Evolutionary conservation across 2,329 filamentous ascomycete species (phyloP), one percentile per base, ranked within the genome.

Genomic region (Myriosclerotinia scirpicola): DNA sequence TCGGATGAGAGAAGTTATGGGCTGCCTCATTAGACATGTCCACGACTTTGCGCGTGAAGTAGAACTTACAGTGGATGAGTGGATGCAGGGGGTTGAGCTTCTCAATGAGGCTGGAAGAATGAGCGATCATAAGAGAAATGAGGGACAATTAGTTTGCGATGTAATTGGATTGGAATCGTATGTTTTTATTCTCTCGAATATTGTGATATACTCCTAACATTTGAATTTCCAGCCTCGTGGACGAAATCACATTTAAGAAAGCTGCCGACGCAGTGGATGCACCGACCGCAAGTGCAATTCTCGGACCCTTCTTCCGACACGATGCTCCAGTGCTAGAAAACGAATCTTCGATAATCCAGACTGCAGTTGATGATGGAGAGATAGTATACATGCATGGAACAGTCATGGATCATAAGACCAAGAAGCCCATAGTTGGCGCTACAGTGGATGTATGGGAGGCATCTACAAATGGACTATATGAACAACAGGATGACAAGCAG

Each of bases 381-480:
- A 71, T 73, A 7, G 80, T 81, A 2, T 85, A 82, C 71, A 86
- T 89, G 82, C 82, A 87, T 69, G 87, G 87, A 42, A 79, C 71
- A 2, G 82, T 88, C 0, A 75, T 81, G 4, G 84, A 87, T 74
- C 81, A 81, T 68, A 76, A 74, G 42, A 87, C 85, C 0, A 82
- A 83, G 68, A 79, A 84, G 73, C 86, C 86, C 0, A 79, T 89
- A n/a, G 79, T 79, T 22, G 81, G 81, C 54, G 85, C 84, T 0
- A 80, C 81, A 22, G 78, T 89, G 8, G 86, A 89, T 75, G 80
- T 87, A n/a, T 89, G 86, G 86, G 82, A 89, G 73, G 85, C 85
- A 1, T 84, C 83, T 0, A 86, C 86, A 1, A 89, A 89, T 69
- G 71, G 78, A 6, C 67, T 83, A 60, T 84, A 84, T 67, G 86